phyloP scores from a whole-genome alignment of 2,329 filamentous ascomycete genomes.

The Aspergillus bombycis region DNA sequence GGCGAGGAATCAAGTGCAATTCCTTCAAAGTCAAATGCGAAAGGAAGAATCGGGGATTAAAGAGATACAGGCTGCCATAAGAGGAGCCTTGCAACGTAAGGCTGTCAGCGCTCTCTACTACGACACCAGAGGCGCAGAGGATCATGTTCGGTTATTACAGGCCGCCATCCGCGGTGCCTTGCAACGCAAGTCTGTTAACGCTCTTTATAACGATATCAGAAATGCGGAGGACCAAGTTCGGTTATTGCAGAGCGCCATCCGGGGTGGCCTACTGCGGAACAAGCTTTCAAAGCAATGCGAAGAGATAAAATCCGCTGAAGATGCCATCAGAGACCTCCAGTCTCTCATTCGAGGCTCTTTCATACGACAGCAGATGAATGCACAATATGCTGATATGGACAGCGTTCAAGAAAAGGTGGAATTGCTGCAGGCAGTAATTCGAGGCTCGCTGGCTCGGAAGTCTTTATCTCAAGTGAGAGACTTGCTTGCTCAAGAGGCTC shows the following conservation, averaged over 20 bases:
- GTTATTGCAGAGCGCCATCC: constrained; percentile 58
- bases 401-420: constrained; percentile 55
- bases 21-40: constrained; percentile 43
- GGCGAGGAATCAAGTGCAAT: constrained; percentile 46
- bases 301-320: constrained; percentile 49
- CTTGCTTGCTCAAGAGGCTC: constrained; percentile 30
- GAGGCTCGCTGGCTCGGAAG: constrained; percentile 57
- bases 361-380: constrained; percentile 52
- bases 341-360: constrained; percentile 69
- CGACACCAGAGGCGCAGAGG: constrained; percentile 65
- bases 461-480: constrained; percentile 28
- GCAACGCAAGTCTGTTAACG: constrained; percentile 42
- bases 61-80: constrained; percentile 59
- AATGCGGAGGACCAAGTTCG: constrained; percentile 67
- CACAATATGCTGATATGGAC: constrained; percentile 41
- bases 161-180: constrained; percentile 63
- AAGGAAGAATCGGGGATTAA: constrained; percentile 49
- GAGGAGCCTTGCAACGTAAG: constrained; percentile 50
- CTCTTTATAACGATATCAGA: constrained; percentile 64
- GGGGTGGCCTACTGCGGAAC: constrained; percentile 53
- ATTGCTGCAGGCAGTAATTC: constrained; percentile 60
- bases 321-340: constrained; percentile 63
- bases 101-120: constrained; percentile 57
- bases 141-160: constrained; percentile 60
- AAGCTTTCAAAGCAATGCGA: constrained; percentile 24